phyloP scores from a whole-genome alignment of 164 flowering plant genomes.

The Umbellularia californica region DNA sequence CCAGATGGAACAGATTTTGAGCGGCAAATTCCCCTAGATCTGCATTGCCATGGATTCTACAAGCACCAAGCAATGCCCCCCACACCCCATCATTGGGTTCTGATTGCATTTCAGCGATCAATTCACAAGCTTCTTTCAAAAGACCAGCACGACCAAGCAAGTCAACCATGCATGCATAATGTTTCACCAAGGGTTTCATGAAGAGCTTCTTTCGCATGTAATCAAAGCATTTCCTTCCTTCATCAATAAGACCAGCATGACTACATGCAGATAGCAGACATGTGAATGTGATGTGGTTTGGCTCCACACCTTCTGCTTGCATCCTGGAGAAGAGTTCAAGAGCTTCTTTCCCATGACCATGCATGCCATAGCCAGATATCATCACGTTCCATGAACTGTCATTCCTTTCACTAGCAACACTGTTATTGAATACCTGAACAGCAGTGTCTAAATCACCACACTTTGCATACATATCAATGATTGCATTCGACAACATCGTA shows the following conservation, averaged over 20 bases:
- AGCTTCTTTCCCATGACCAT: conserved; percentile 38
- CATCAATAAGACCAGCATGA: conserved; percentile 41
- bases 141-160: conserved; percentile 44
- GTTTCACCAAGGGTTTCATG: conserved; percentile 28
- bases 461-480: conserved; percentile 48
- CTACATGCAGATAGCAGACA: conserved; percentile 45
- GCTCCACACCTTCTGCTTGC: conserved; percentile 35
- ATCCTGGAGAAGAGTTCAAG: conserved; percentile 25
- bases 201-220: conserved; percentile 24
- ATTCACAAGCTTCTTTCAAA: conserved; percentile 28
- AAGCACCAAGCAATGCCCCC: conserved; percentile 52
- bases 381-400: conserved; percentile 40
- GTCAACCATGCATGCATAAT: conserved; percentile 51
- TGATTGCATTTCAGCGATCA: conserved; percentile 36
- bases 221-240: conserved; percentile 38
- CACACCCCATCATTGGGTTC: conserved; percentile 36
- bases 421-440: conserved; percentile 23
- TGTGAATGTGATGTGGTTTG: conserved; percentile 39
- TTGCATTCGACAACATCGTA: conserved; percentile 31
- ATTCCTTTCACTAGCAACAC: conserved; percentile 18
- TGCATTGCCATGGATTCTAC: conserved; percentile 39
- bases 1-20: conserved; percentile 30
- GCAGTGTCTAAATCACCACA: conserved; percentile 42
- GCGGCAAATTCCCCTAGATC: conserved; percentile 39
- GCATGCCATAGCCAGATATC: conserved; percentile 43